Conservation (phyloP, 176 grass and related monocot genomes). For the barley (Hordeum vulgare) region DNA sequence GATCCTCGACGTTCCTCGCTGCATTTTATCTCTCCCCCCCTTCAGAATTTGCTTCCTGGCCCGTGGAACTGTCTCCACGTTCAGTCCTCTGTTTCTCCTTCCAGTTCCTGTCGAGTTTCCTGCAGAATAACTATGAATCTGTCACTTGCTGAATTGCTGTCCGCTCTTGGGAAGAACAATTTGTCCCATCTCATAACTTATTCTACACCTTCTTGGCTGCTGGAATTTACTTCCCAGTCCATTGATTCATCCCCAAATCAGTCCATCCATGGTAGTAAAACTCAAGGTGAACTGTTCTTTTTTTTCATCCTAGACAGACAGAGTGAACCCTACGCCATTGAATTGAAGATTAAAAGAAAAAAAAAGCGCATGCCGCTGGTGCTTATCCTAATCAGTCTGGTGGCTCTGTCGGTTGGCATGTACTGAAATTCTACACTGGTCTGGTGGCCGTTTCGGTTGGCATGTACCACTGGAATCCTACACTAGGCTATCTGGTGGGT, state of each 20-base stretch:
- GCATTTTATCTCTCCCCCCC: too few relatives aligned
- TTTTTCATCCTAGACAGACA: not conserved
- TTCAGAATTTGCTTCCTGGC: too few relatives aligned
- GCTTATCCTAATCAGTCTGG: constrained; percentile 24
- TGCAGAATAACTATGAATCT: not conserved
- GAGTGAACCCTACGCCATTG: not conserved
- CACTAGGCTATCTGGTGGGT: not conserved
- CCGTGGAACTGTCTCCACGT: too few relatives aligned
- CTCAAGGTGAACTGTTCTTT: not conserved
- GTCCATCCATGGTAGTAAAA: not conserved
- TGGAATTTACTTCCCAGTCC: not conserved
- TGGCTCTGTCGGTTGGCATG: constrained; percentile 16
- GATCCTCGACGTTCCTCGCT: not conserved
- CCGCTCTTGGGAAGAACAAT: not conserved
- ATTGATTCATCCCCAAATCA: not conserved
- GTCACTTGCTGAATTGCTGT: not conserved
- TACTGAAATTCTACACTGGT: constrained; percentile 1
- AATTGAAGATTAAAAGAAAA: not conserved
- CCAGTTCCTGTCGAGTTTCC: not conserved
- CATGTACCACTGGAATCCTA: not conserved
- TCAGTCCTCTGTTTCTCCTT: too few relatives aligned
- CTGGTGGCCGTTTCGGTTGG: constrained; percentile 23
- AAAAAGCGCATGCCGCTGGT: constrained; percentile 1
- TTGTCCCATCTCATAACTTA: not conserved
- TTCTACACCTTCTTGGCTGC: not conserved